Evolutionary conservation across 2,329 filamentous ascomycete genomes (phyloP), one percentile per base, ranked within the genome.

Genomic region (Metarhizium guizhouense): DNA sequence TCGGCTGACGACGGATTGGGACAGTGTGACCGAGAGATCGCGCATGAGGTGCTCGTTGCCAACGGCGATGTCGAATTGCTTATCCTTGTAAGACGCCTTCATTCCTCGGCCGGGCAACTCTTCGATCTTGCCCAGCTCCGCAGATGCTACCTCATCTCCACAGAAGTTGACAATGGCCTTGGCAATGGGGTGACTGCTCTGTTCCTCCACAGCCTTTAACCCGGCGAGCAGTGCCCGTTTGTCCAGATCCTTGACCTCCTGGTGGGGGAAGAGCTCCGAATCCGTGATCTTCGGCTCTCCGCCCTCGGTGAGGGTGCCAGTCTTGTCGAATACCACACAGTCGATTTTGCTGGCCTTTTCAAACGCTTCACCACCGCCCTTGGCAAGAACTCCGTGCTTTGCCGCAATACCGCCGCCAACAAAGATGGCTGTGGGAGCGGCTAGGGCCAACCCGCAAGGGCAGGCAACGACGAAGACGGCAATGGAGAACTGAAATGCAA

Each of bases 291-390:
- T 81, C 0, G 88, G 87, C 60, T 89, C 84, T 6, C 86, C 87
- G 4, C 87, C 76, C 62, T 86, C 75, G 0, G 90, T 94, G 56
- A 95, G 73, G 0, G 90, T 95, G 1, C 90, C 90, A 0, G 90
- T 95, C 76, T 95, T 94, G 76, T 95, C 90, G 66, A 95, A 94
- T 1, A 94, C 87, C 43, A 94, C 84, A 53, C 85, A 86, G 67
- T 90, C 84, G 48, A 92, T 78, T 11, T 81, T 82, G 66, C 87
- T 91, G 4, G 89, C 89, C 72, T 90, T 90, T 68, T 93, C 88
- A 66, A 94, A 93, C 0, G 89, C 90, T 66, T 92, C 88, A 38
- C 90, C 90, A 25, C 90, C 90, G 25, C 90, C 89, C 69, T 91
- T 90, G 62, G 88, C 89, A 1, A 95, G 76, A 54, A 95, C 90